Base-by-base conservation (phyloP, 2,329 filamentous ascomycete genomes). In the Curvularia hawaiiensis region DNA sequence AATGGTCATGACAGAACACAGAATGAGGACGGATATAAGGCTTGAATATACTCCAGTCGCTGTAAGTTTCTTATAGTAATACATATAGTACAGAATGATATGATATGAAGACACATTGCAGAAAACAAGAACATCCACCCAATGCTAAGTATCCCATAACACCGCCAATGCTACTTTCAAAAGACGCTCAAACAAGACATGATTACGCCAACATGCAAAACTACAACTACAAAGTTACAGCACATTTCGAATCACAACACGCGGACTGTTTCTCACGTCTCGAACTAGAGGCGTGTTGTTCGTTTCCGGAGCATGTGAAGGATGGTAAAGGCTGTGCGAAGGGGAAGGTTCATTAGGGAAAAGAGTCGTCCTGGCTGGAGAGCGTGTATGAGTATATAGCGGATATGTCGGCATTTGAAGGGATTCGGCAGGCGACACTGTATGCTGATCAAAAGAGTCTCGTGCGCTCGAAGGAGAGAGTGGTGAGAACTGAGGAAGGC, bases 401-500 rank as follows among this genome's bases (percentile, higher is more conserved):
- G 48, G 53, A 22, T 50, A 59, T 14, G 20, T 46, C 18, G 53
- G 51, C 16, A 48, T 57, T 3, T 58, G 38, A 4, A 54, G 61
- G 3, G 64, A 62, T 22, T 68, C 67, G 5, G 63, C 43, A 1
- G 64, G 65, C 3, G 53, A 59, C 0, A 66, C 46, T 24, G 66
- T 52, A 16, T 67, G 54, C 20, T 60, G 54, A 22, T 68, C 67
- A n/a, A 61, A 60, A 8, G 59, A 45, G 16, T 60, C 50, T 8
- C 60, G 60, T 14, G 59, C 54, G 44, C 56, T 61, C 6, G 58
- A 44, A 3, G 64, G 20, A 61, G 16, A 33, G 11, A 11, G 22
- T 31, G n/a, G 39, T 40, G 43, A 57, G 52, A 53, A 30, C 12
- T 50, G 43, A 9, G 31, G 28, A 5, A 48, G 4, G 47, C 31